Evolutionary conservation across 257 asterid species (phyloP).

Genomic region (Jacaranda copaia): DNA sequence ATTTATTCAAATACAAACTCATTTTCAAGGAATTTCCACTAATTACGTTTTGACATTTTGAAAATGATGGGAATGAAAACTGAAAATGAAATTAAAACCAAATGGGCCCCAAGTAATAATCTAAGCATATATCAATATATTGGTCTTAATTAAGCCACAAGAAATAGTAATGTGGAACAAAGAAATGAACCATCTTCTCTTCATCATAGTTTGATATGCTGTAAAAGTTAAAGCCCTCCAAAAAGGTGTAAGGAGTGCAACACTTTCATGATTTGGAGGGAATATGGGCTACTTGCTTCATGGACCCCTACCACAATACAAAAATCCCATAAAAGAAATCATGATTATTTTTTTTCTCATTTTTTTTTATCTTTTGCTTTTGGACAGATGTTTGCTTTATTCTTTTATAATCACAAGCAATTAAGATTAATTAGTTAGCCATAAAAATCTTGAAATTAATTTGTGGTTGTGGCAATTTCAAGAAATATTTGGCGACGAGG

Average conservation of each 20-base stretch:
- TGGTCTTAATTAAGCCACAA: not conserved
- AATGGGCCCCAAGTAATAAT: not conserved
- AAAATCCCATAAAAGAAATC: slow-evolving; percentile 22
- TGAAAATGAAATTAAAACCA: too few species aligned
- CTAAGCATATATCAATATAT: slow-evolving; percentile 17
- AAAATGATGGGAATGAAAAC: too few species aligned
- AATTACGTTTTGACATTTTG: too few species aligned
- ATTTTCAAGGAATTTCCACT: too few species aligned
- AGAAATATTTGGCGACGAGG: slow-evolving; percentile 6
- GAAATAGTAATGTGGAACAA: slow-evolving; percentile 2
- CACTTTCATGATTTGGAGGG: slow-evolving; percentile 51
- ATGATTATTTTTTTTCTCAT: slow-evolving; percentile 24
- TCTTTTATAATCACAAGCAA: slow-evolving; percentile 10
- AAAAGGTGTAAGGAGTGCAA: slow-evolving; percentile 40
- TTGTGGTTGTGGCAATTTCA: slow-evolving; percentile 24
- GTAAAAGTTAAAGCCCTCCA: slow-evolving; percentile 47
- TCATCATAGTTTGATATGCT: slow-evolving; percentile 54
- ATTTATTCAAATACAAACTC: too few species aligned
- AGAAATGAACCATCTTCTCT: slow-evolving; percentile 42
- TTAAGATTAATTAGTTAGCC: not conserved
- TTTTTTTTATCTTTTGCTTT: slow-evolving; percentile 2
- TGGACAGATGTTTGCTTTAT: slow-evolving; percentile 22
- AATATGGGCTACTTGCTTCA: slow-evolving; percentile 35
- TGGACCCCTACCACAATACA: slow-evolving; percentile 44
- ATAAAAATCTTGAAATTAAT: slow-evolving; percentile 8